Evolutionary conservation across 2,329 filamentous ascomycete species (phyloP), one percentile per base, ranked within the genome.

Genomic region (Trichoderma endophyticum): DNA sequence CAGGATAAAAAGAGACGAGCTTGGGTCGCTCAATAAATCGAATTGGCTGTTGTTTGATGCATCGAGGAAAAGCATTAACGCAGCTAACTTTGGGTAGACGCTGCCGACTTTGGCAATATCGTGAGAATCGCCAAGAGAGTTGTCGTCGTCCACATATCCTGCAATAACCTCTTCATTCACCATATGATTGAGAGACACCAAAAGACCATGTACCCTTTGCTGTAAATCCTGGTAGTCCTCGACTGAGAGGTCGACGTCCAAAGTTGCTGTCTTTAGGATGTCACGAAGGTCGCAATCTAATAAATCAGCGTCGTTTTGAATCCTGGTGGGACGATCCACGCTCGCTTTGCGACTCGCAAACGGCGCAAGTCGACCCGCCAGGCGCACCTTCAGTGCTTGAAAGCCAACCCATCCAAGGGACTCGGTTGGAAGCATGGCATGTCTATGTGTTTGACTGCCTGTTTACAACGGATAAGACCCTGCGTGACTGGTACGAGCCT

Each of bases 351-450:
- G 59, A 28, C 32, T 51, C 5, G 39, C 12, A 8, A 70, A 34
- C 18, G 32, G 28, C 4, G 68, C 68, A 28, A 70, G 68, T 28
- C 68, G 59, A 2, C 68, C 68, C 21, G 9, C 57, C 59, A 70
- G 18, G 18, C 68, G 68, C 43, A 70, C 68, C 26, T 70, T 70
- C 3, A 70, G 48, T 54, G 56, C 68, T 39, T 70, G 68, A 7
- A 70, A 70, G n/a, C 59, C 56, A 15, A 62, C 63, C 68, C 68
- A 70, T 30, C 36, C 59, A 63, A 70, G 57, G 6, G 43, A 70
- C 21, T 70, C 57, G 0, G 68, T 70, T 28, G 68, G 68, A 14
- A 70, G 68, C 68, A 70, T 70, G 28, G 68, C 43, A 54, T 56
- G n/a, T 54, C 15, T 63, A 6, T 11, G 1, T 54, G 4, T 28